Conservation (phyloP, 345 rosid species). For the Arabis alpina region DNA sequence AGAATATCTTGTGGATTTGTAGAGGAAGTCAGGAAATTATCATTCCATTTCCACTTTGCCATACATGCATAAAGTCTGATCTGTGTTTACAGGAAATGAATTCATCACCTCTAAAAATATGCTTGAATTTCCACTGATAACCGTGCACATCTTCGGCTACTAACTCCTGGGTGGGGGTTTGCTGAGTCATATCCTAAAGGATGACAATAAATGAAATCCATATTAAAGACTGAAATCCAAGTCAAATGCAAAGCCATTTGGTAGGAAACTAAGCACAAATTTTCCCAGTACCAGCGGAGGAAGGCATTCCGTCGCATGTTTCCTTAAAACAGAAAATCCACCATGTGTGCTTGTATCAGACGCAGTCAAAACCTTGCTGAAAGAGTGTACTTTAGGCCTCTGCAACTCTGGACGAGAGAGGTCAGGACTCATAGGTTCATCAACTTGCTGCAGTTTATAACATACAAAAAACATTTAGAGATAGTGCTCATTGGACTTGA, state of each 20-base stretch:
- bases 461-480: background rate
- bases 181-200: constrained; percentile 81
- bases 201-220: constrained; percentile 30
- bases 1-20: background rate
- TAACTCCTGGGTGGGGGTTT: constrained; percentile 92
- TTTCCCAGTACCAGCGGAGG: constrained; percentile 71
- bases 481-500: constrained; percentile 1
- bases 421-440: constrained; percentile 63
- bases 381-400: constrained; percentile 64
- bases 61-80: constrained; percentile 7
- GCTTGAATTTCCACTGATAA: constrained; percentile 92
- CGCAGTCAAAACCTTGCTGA: constrained; percentile 90
- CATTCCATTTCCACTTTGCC: background rate
- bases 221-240: constrained; percentile 21
- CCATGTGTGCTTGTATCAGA: constrained; percentile 99
- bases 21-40: background rate
- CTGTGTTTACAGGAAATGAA: background rate
- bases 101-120: constrained; percentile 79
- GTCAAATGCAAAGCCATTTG: constrained; percentile 13
- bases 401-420: constrained; percentile 48
- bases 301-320: constrained; percentile 91
- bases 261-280: background rate
- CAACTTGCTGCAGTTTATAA: constrained; percentile 48
- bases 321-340: constrained; percentile 90
- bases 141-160: constrained; percentile 93